Base-by-base conservation (phyloP, 441 rosid genomes). In the Erysimum cheiri region DNA sequence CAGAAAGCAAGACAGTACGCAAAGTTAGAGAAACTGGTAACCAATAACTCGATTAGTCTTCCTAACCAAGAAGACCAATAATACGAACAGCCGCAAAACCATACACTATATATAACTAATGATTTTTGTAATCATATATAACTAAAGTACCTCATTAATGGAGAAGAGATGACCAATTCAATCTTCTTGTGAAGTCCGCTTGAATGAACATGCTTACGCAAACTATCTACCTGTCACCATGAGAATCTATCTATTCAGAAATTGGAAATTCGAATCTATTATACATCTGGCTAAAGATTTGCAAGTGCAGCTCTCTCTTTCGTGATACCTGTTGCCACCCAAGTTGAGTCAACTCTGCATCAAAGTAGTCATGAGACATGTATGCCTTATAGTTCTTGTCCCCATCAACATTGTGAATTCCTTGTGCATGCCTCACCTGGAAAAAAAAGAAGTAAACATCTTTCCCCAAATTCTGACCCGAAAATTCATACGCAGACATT, bases 401-500 rank as follows among this genome's bases (percentile, higher is more conserved):
- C 59, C 98, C 99, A 60, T 90, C 97, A 35, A 90, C 96, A 84
- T 95, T 95, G 86, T 92, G 99, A 69, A 85, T 82, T 64, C 99
- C 99, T 70, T 95, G 99, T 9, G 90, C 99, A 84, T 95, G 99
- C 81, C 99, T 92, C 84, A 95, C 99, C 99, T 94, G 89, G 89
- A n/a, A 43, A 63, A 62, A 19, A 35, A 9, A 10, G 12, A 9
- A 53, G 15, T 36, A 69, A 82, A 78, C 76, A 75, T 71, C 78
- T 60, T 39, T 76, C 36, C 63, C 14, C 3, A 8, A 13, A 31
- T 17, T 22, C 37, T 13, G 17, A n/a, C 35, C 1, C 22, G 1
- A 14, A n/a, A 22, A 12, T n/a, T 60, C 11, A 28, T 4, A 31
- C 0, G 6, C 53, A 17, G 17, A n/a, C 35, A 40, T 31, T n/a